Evolutionary conservation across 2,329 filamentous ascomycete genomes (phyloP).

Genomic region (Aspergillus fijiensis): DNA sequence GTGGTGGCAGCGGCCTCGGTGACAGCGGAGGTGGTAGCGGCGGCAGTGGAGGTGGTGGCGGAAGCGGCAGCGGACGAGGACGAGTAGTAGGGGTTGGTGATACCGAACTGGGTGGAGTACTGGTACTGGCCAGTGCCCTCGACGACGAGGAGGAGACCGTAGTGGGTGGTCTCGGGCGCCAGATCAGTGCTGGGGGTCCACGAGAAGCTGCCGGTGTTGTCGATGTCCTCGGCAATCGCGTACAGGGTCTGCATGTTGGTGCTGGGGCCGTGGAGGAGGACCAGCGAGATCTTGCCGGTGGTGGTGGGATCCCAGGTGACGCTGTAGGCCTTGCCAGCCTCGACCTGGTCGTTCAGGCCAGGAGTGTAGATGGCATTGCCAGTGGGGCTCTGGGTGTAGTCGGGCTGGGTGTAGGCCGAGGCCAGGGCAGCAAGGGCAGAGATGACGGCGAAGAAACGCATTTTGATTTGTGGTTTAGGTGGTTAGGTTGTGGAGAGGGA

Average conservation of each 20-base stretch:
- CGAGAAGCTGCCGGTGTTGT: conserved; percentile 56
- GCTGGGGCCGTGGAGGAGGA: conserved; percentile 60
- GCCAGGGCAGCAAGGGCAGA: conserved; percentile 41
- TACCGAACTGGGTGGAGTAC: conserved; percentile 62
- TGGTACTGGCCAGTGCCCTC: conserved; percentile 61
- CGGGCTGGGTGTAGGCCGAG: conserved; percentile 38
- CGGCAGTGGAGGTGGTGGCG: not conserved
- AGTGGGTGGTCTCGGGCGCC: conserved; percentile 51
- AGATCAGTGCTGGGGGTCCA: conserved; percentile 56
- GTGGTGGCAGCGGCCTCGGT: conserved; percentile 12
- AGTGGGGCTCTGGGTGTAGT: conserved; percentile 35
- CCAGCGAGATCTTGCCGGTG: conserved; percentile 50
- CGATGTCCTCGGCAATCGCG: conserved; percentile 54
- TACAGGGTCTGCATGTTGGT: conserved; percentile 54
- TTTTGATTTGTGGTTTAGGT: conserved; percentile 24
- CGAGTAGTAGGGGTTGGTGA: conserved; percentile 38
- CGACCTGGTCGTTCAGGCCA: conserved; percentile 53
- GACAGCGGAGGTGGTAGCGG: conserved; percentile 14
- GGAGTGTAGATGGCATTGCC: conserved; percentile 59
- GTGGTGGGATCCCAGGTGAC: conserved; percentile 57
- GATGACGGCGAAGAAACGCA: conserved; percentile 43
- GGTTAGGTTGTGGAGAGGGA: not conserved
- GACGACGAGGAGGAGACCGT: conserved; percentile 62
- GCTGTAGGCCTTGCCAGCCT: conserved; percentile 55
- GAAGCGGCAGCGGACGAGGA: conserved; percentile 6